A percentile compares a stretch with the other conserved stretches of the same genome.
These are phyloP conservation scores for Comarum palustre DNA, from an alignment of 306 rosid genomes.

Conservation along the genomic window DNA sequence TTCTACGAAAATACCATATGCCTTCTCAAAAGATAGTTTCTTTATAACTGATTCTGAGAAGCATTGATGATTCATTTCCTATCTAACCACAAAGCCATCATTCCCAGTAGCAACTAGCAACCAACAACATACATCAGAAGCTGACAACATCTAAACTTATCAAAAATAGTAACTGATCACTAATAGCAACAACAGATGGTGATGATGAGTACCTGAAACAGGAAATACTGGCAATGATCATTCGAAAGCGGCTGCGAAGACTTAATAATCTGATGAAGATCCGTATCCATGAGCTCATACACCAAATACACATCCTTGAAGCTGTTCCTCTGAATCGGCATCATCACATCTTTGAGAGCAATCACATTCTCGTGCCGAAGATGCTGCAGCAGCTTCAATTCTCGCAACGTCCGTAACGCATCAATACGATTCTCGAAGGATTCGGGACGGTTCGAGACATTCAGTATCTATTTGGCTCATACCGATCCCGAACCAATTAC, in stretches of 20 bases:
- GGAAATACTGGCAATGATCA: constrained; percentile 93
- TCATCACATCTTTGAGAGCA: constrained; percentile 86
- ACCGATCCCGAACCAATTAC: too few relatives aligned
- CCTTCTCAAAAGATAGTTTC: background rate
- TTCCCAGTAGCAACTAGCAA: background rate
- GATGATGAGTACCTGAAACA: constrained; percentile 67
- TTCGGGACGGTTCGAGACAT: too few relatives aligned
- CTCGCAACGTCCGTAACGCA: constrained; percentile 80
- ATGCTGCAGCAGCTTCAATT: constrained; percentile 81
- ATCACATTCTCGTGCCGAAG: constrained; percentile 83
- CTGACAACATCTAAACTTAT: background rate
- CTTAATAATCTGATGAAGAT: constrained; percentile 87
- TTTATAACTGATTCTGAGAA: background rate
- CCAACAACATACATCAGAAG: background rate
- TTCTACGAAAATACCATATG: background rate
- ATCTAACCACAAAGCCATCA: background rate
- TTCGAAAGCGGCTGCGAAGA: constrained; percentile 77
- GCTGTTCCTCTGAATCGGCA: constrained; percentile 61
- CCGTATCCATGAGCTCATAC: constrained; percentile 96
- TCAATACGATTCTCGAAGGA: constrained; percentile 79
- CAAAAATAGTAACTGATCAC: background rate
- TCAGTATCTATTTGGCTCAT: too few relatives aligned
- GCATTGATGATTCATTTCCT: background rate
- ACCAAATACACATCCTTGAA: constrained; percentile 91
- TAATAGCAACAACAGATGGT: background rate